These are phyloP conservation scores for Chlorella sp. DNA, from an alignment of 139 green algal species.

Conservation along the genomic window DNA sequence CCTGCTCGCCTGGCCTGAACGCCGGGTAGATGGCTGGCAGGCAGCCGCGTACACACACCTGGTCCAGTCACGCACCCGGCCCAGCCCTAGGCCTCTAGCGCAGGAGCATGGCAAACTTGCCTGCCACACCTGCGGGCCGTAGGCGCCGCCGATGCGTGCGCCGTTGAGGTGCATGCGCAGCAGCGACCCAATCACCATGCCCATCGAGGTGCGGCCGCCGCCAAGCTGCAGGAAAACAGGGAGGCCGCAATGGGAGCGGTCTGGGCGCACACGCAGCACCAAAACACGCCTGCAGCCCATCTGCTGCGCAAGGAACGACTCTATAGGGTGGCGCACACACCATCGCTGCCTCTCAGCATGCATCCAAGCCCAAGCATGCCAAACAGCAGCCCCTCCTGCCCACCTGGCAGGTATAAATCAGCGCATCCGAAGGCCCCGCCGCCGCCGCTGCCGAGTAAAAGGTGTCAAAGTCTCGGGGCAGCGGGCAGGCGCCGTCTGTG, in stretches of 20 bases:
- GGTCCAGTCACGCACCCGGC: too few species aligned
- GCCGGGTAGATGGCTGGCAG: too few species aligned
- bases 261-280: too few species aligned
- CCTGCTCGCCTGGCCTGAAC: too few species aligned
- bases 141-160: constrained; percentile 1
- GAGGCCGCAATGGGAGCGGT: neutral
- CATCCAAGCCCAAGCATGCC: neutral
- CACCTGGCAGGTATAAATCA: constrained; percentile 93
- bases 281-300: too few species aligned
- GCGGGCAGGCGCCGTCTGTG: constrained; percentile 83
- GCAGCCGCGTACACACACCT: too few species aligned
- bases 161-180: constrained; percentile 68
- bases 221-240: constrained; percentile 67
- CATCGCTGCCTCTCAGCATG: neutral
- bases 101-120: too few species aligned
- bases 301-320: too few species aligned
- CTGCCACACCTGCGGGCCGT: too few species aligned
- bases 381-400: neutral
- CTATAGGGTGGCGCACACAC: neutral
- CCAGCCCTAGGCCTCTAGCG: too few species aligned
- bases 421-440: constrained; percentile 43
- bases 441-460: constrained; percentile 50
- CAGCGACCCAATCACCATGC: constrained; percentile 88
- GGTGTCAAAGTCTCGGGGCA: constrained; percentile 73
- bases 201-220: constrained; percentile 89